Conservation (phyloP, 2,329 filamentous ascomycete genomes). For the Fusarium musae region DNA sequence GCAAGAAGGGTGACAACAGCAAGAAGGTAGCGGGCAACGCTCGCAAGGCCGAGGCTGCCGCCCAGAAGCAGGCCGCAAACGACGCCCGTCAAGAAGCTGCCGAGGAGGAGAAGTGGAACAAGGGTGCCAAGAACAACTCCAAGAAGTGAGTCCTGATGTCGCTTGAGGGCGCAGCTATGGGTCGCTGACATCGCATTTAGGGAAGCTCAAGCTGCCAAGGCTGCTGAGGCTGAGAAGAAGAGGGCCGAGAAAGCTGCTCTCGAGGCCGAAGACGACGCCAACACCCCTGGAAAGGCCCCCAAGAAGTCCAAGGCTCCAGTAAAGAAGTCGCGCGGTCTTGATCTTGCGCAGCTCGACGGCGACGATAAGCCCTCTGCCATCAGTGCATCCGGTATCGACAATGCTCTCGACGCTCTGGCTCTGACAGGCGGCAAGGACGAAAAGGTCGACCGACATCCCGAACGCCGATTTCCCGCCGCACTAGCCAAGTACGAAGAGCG, state of each 20-base stretch:
- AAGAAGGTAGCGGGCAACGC: slow-evolving; percentile 94
- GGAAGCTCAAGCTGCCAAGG: slow-evolving; percentile 66
- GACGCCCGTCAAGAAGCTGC: slow-evolving; percentile 72
- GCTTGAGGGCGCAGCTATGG: background rate
- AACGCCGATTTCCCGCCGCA: slow-evolving; percentile 87
- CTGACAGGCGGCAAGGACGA: slow-evolving; percentile 66
- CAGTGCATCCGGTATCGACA: slow-evolving; percentile 90
- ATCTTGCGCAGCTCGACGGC: slow-evolving; percentile 78
- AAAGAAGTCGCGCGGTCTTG: slow-evolving; percentile 78
- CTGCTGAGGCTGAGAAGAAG: slow-evolving; percentile 87
- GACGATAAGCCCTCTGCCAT: slow-evolving; percentile 69
- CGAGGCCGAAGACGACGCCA: slow-evolving; percentile 83
- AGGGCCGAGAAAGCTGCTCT: slow-evolving; percentile 92
- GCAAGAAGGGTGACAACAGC: slow-evolving; percentile 81
- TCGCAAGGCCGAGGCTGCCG: slow-evolving; percentile 89
- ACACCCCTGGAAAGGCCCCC: slow-evolving; percentile 65
- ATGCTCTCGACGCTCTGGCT: slow-evolving; percentile 87
- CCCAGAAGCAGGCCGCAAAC: slow-evolving; percentile 78
- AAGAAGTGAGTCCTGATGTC: slow-evolving; percentile 78
- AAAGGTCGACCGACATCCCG: slow-evolving; percentile 89
- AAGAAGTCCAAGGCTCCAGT: slow-evolving; percentile 76
- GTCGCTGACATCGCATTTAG: slow-evolving; percentile 39
- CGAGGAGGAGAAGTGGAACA: slow-evolving; percentile 83
- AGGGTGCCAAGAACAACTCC: slow-evolving; percentile 83
- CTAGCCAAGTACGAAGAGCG: slow-evolving; percentile 85